Conservation (phyloP, 2,329 filamentous ascomycete species). For the Chalara sp. region DNA sequence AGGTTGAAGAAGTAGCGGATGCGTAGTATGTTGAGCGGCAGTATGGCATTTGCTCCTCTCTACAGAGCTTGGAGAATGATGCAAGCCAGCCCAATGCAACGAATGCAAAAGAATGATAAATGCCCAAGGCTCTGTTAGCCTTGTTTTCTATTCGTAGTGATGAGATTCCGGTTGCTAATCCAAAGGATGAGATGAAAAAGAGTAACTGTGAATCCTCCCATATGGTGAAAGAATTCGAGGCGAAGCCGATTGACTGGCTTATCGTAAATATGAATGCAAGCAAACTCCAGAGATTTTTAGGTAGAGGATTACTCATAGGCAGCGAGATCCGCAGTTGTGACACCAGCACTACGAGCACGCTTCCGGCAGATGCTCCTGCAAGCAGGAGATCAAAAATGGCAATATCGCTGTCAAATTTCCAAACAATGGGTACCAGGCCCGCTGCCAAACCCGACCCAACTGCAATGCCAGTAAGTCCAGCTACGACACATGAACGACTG, state of each 20-base stretch:
- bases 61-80: constrained; percentile 85
- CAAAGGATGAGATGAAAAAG: constrained; percentile 87
- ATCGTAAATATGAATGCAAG: constrained; percentile 72
- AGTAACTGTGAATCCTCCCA: constrained; percentile 96
- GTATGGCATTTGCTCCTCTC: constrained; percentile 97
- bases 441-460: constrained; percentile 12
- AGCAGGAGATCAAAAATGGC: constrained; percentile 17
- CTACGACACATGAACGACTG: constrained; percentile 14
- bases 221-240: constrained; percentile 96
- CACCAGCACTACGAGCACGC: constrained; percentile 34
- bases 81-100: constrained; percentile 70
- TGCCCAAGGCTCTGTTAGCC: constrained; percentile 65
- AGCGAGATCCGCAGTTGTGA: constrained; percentile 16
- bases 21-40: constrained; percentile 95
- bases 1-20: constrained; percentile 85
- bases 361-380: constrained; percentile 16
- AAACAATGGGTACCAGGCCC: constrained; percentile 13
- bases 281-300: constrained; percentile 83
- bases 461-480: constrained; percentile 20
- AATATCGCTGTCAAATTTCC: constrained; percentile 10
- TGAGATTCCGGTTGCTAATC: constrained; percentile 63
- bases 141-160: constrained; percentile 66
- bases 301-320: constrained; percentile 47
- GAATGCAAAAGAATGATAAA: constrained; percentile 82
- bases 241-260: constrained; percentile 89